These are phyloP conservation scores for Hortiboletus rubellus DNA, from an alignment of 1,284 basidiomycete species.

Conservation along the genomic window DNA sequence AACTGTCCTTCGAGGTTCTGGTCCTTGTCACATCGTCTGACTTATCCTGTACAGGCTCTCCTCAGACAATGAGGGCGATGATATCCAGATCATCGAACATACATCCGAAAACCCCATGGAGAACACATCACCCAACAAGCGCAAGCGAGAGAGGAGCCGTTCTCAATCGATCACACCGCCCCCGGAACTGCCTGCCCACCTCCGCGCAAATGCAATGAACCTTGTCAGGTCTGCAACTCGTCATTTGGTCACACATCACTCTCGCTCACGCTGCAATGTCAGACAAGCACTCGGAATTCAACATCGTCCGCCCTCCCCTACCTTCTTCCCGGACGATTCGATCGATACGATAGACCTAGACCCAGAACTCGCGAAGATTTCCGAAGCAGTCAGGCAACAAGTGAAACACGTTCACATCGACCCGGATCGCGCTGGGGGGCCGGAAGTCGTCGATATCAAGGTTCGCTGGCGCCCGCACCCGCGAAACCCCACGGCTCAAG, in stretches of 20 bases:
- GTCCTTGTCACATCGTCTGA: conserved; percentile 11
- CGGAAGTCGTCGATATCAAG: conserved; percentile 49
- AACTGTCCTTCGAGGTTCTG: background rate
- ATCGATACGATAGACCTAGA: conserved; percentile 52
- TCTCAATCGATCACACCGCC: conserved; percentile 75
- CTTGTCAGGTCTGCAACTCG: conserved; percentile 52
- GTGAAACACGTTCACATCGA: conserved; percentile 18
- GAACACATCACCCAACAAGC: conserved; percentile 31
- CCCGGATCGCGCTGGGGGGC: conserved; percentile 33
- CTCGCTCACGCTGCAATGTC: conserved; percentile 16
- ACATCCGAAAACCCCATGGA: conserved; percentile 23
- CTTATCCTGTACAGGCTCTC: conserved; percentile 27
- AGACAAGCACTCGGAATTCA: conserved; percentile 48
- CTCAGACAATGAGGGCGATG: conserved; percentile 53
- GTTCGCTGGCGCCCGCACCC: conserved; percentile 69
- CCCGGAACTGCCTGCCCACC: conserved; percentile 52
- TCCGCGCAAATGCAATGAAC: conserved; percentile 52
- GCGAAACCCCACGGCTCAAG: conserved; percentile 40
- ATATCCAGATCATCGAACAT: conserved; percentile 39
- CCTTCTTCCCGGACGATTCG: conserved; percentile 45
- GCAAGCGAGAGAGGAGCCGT: conserved; percentile 53
- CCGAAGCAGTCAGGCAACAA: conserved; percentile 37
- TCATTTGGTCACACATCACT: background rate
- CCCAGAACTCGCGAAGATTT: conserved; percentile 62
- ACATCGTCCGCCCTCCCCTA: conserved; percentile 48